phyloP scores from a whole-genome alignment of 1,284 basidiomycete genomes.

The Hypsizygus ulmarius region DNA sequence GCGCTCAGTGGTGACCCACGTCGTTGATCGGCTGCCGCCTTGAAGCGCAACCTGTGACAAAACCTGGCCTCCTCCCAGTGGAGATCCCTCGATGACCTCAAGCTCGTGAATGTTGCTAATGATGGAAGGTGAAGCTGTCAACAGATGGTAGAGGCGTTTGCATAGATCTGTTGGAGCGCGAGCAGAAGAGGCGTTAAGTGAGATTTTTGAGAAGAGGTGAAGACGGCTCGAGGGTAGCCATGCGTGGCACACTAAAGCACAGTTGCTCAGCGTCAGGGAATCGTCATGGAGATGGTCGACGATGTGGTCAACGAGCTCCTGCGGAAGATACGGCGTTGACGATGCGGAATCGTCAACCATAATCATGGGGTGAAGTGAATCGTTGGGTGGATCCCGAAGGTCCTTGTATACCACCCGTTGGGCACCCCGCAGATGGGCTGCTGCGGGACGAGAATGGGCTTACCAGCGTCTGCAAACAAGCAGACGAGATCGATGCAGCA shows the following conservation, averaged over 20 bases:
- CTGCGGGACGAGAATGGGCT: slow-evolving; percentile 6
- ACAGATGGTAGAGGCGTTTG: slow-evolving; percentile 20
- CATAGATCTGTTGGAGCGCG: slow-evolving; percentile 19
- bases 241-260: slow-evolving; percentile 23
- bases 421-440: slow-evolving; percentile 2
- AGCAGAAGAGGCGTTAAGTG: slow-evolving; percentile 18
- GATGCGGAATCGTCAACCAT: slow-evolving; percentile 8
- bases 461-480: slow-evolving; percentile 16
- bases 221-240: slow-evolving; percentile 28
- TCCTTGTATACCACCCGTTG: slow-evolving; percentile 13
- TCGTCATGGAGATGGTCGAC: slow-evolving; percentile 30
- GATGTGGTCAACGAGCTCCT: slow-evolving; percentile 30
- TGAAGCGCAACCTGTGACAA: slow-evolving; percentile 21
- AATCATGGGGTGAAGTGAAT: slow-evolving; percentile 4
- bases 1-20: slow-evolving; percentile 37
- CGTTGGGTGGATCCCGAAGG: neutral
- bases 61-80: slow-evolving; percentile 16
- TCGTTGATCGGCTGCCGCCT: slow-evolving; percentile 26
- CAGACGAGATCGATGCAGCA: slow-evolving; percentile 17
- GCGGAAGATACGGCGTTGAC: slow-evolving; percentile 19
- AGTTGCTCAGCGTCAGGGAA: slow-evolving; percentile 18
- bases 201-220: slow-evolving; percentile 31
- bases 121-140: slow-evolving; percentile 20
- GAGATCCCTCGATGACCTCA: slow-evolving; percentile 36
- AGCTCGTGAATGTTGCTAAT: slow-evolving; percentile 32